Base-by-base conservation (phyloP, 1,284 basidiomycete genomes). In the Boletus sp. region DNA sequence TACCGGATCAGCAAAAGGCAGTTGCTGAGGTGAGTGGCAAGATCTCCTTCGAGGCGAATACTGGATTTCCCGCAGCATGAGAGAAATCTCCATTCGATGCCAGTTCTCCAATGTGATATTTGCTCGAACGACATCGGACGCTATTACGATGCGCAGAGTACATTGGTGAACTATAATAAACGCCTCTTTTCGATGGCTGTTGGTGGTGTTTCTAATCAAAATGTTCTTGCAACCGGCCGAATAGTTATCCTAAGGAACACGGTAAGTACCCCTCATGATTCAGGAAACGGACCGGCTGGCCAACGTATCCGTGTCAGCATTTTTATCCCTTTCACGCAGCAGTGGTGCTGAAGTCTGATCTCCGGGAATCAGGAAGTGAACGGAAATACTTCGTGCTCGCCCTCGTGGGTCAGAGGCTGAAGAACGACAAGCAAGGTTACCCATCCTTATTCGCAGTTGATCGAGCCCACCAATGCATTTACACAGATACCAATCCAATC, bases 1-100 rank as follows among this genome's bases (percentile, higher is more conserved):
- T 98, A 25, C 97, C 97, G 1, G 94, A 98, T 59, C 94, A 98
- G 66, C 94, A 98, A 76, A 87, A 89, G 72, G 87, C 91, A 74
- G 91, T 98, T 23, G 75, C 82, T 3, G 87, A 94, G 79, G 94
- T 93, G 67, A 71, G 84, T 48, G 33, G 37, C 44, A 0, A 25
- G 9, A 40, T 49, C 55, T 4, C 25, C 17, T 21, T 40, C 35
- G 46, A 53, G 27, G 25, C 35, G 14, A 49, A 31, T 33, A 23
- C 37, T 43, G 31, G 64, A 55, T 27, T 52, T 38, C 55, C 40
- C 55, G 40, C 67, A 96, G 93, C 85, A 86, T 63, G 95, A 98
- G 76, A 90, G 82, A 72, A 78, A 78, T 52, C 80, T 98, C 4
- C 81, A 85, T 2, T 78, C 81, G 14, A 76, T 97, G 56, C 83